These are phyloP conservation scores for Cenchrus purpureus DNA, from an alignment of 176 grass and related monocot genomes.

Conservation along the genomic window DNA sequence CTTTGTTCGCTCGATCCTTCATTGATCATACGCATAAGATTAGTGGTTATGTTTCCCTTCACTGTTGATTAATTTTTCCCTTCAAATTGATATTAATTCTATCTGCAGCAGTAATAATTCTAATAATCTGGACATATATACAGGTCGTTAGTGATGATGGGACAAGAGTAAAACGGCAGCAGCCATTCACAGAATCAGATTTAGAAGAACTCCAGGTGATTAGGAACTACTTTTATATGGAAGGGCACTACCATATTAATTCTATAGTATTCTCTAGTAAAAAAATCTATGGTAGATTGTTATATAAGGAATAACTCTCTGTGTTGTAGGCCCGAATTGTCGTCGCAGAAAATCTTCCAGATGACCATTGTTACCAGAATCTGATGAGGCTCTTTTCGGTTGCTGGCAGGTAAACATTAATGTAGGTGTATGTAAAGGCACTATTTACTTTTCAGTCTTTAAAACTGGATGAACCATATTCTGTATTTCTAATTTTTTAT, in stretches of 20 bases:
- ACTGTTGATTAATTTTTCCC: slow-evolving; percentile 2
- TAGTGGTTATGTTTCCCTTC: slow-evolving; percentile 1
- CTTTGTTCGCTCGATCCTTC: slow-evolving; percentile 19
- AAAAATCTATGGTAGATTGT: slow-evolving; percentile 30
- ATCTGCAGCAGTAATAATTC: not conserved
- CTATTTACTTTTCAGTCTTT: not conserved
- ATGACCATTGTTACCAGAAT: slow-evolving; percentile 99
- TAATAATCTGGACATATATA: slow-evolving; percentile 36
- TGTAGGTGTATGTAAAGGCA: slow-evolving; percentile 28
- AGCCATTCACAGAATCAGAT: slow-evolving; percentile 71
- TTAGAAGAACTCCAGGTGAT: slow-evolving; percentile 91
- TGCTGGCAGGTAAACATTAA: slow-evolving; percentile 78
- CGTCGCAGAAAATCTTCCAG: slow-evolving; percentile 97
- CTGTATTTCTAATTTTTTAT: slow-evolving; percentile 26
- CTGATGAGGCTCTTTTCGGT: slow-evolving; percentile 95
- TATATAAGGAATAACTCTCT: slow-evolving; percentile 10
- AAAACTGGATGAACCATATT: slow-evolving; percentile 15
- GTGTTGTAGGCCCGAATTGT: slow-evolving; percentile 83
- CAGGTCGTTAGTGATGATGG: slow-evolving; percentile 96
- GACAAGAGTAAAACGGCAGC: slow-evolving; percentile 76
- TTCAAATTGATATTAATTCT: slow-evolving; percentile 17
- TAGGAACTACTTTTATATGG: slow-evolving; percentile 11
- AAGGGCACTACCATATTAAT: slow-evolving; percentile 8
- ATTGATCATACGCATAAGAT: slow-evolving; percentile 32
- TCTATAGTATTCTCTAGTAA: slow-evolving; percentile 11